Conservation (phyloP, 1,284 basidiomycete genomes). For the Ganoderma meredithae region DNA sequence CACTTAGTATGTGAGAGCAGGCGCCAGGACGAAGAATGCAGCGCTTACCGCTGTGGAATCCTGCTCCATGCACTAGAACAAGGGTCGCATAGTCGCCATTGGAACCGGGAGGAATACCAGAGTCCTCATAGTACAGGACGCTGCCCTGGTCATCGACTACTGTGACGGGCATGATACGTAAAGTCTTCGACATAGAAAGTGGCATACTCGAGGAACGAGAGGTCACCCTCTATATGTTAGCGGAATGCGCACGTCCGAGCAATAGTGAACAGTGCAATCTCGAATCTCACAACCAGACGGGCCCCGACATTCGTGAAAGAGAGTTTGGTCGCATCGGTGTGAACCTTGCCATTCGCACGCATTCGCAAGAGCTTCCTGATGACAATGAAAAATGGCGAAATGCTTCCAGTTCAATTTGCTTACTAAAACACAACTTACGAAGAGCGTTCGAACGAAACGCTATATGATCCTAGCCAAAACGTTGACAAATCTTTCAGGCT, state of each 20-base stretch:
- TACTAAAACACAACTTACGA: slow-evolving; percentile 2
- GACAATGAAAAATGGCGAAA: not conserved
- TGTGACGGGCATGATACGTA: slow-evolving; percentile 15
- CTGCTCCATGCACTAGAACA: slow-evolving; percentile 37
- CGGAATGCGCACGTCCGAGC: not conserved
- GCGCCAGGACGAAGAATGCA: not conserved
- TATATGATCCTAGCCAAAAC: slow-evolving; percentile 24
- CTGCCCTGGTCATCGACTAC: slow-evolving; percentile 20
- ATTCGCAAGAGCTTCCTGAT: not conserved
- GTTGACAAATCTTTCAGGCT: slow-evolving; percentile 28
- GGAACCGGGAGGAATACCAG: not conserved
- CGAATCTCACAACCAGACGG: not conserved
- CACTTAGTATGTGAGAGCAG: not conserved
- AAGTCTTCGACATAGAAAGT: not conserved
- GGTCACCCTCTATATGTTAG: not conserved
- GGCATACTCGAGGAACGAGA: not conserved
- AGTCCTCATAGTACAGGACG: slow-evolving; percentile 11
- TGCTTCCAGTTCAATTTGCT: no score
- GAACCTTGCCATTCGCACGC: not conserved
- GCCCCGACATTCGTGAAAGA: not conserved
- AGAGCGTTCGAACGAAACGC: not conserved
- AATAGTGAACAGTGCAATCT: not conserved
- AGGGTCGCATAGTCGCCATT: slow-evolving; percentile 33
- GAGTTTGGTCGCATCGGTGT: slow-evolving; percentile 5
- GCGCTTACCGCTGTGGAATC: slow-evolving; percentile 37